Evolutionary conservation across 2,329 filamentous ascomycete genomes (phyloP).

Genomic region (Diaporthe ampelina): DNA sequence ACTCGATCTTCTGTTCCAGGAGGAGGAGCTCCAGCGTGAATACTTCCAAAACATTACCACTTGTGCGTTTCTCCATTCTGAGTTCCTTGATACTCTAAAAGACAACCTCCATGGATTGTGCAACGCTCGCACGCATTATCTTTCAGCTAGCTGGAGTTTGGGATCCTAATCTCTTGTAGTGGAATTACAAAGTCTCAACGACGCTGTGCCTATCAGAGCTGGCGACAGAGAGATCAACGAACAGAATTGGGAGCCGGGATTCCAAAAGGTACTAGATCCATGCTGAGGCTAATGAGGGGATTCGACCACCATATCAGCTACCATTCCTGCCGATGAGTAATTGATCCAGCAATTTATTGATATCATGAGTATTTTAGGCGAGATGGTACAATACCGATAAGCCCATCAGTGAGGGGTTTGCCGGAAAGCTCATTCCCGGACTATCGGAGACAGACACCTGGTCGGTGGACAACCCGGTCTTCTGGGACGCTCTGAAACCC

Average conservation of each 20-base stretch:
- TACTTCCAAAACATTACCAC: background rate
- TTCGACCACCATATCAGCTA: too few relatives aligned
- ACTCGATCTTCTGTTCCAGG: slow-evolving; percentile 10
- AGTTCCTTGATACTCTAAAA: background rate
- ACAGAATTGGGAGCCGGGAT: background rate
- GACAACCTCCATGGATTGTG: background rate
- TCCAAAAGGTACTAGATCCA: slow-evolving; percentile 3
- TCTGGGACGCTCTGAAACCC: background rate
- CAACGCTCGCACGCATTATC: background rate
- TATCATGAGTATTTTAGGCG: background rate
- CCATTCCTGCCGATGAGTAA: background rate
- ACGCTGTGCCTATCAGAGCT: background rate
- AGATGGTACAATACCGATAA: background rate
- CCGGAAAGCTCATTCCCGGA: background rate
- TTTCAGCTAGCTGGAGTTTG: background rate
- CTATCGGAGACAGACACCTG: background rate
- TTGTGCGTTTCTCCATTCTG: background rate
- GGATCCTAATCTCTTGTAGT: background rate
- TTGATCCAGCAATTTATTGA: background rate
- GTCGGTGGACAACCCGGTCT: background rate
- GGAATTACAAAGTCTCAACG: background rate
- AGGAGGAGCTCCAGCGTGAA: background rate
- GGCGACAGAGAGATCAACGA: background rate
- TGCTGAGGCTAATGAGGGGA: background rate
- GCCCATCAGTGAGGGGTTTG: background rate